phyloP scores from a whole-genome alignment of 306 rosid species.

The Gleditsia sinensis region DNA sequence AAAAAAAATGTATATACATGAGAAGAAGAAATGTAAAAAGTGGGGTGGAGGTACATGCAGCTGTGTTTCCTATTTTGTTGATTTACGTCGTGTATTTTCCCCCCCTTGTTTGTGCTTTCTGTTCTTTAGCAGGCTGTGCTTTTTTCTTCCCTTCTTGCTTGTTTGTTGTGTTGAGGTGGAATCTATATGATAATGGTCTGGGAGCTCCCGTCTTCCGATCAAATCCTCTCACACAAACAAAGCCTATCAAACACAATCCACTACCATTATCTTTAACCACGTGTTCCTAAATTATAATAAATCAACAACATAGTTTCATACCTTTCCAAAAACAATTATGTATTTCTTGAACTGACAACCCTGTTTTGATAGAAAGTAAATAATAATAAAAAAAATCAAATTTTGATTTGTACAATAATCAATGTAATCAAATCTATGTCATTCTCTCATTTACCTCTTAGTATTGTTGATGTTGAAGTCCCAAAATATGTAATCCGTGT shows the following conservation, averaged over 20 bases:
- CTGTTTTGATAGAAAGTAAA: constrained; percentile 29
- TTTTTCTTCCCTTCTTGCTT: constrained; percentile 4
- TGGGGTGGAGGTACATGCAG: too few species aligned
- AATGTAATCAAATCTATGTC: neutral
- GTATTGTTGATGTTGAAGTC: constrained; percentile 44
- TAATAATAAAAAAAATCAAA: neutral
- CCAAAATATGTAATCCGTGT: constrained; percentile 52
- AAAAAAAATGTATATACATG: too few species aligned
- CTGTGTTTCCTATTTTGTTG: too few species aligned
- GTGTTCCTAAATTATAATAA: neutral
- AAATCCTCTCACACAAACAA: constrained; percentile 58
- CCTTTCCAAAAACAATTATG: constrained; percentile 44
- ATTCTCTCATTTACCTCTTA: constrained; percentile 44
- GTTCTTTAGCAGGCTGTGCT: too few species aligned
- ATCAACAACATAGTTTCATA: constrained; percentile 27
- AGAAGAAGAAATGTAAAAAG: too few species aligned
- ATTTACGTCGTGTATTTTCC: too few species aligned
- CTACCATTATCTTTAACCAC: neutral
- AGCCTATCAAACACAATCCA: constrained; percentile 40
- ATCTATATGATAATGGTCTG: constrained; percentile 17
- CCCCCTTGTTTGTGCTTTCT: too few species aligned
- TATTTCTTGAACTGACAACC: constrained; percentile 18
- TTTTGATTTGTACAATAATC: neutral
- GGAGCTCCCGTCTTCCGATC: constrained; percentile 43
- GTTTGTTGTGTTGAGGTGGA: constrained; percentile 40